These are phyloP conservation scores for Phaeosphaeriaceae sp. DNA, from an alignment of 2,329 filamentous ascomycete genomes.

Conservation along the genomic window DNA sequence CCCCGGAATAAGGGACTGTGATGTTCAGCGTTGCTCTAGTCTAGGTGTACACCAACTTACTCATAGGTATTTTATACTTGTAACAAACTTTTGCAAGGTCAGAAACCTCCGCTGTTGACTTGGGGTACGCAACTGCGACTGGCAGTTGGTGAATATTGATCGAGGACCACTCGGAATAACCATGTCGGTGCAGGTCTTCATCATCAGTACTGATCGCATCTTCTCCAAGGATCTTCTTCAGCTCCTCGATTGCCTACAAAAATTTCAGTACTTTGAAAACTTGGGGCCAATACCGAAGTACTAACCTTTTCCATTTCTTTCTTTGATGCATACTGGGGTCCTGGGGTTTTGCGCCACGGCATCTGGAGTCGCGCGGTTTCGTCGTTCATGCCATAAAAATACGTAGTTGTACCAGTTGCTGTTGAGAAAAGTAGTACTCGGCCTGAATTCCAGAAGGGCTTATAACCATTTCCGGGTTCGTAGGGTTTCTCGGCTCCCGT, in stretches of 20 bases:
- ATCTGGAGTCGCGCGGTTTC: slow-evolving; percentile 38
- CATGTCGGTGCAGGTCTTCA: slow-evolving; percentile 68
- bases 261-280: slow-evolving; percentile 7
- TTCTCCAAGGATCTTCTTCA: slow-evolving; percentile 60
- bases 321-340: slow-evolving; percentile 57
- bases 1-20: slow-evolving; percentile 79
- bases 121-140: slow-evolving; percentile 69
- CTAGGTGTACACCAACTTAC: slow-evolving; percentile 25
- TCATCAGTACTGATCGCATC: slow-evolving; percentile 68
- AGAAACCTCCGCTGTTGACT: slow-evolving; percentile 68
- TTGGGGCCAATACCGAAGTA: neutral
- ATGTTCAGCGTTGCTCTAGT: neutral
- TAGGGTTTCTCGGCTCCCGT: slow-evolving; percentile 32
- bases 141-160: slow-evolving; percentile 69
- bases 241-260: slow-evolving; percentile 62
- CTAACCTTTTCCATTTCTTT: slow-evolving; percentile 59
- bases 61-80: slow-evolving; percentile 79
- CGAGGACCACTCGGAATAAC: slow-evolving; percentile 74
- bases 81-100: slow-evolving; percentile 73
- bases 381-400: slow-evolving; percentile 56
- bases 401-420: slow-evolving; percentile 60
- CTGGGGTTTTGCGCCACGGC: slow-evolving; percentile 31
- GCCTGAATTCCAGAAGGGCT: slow-evolving; percentile 55
- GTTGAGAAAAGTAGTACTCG: slow-evolving; percentile 57
- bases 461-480: slow-evolving; percentile 25